These are phyloP conservation scores for Tremella mesenterica DNA, from an alignment of 768 basidiomycete species.

Conservation along the genomic window DNA sequence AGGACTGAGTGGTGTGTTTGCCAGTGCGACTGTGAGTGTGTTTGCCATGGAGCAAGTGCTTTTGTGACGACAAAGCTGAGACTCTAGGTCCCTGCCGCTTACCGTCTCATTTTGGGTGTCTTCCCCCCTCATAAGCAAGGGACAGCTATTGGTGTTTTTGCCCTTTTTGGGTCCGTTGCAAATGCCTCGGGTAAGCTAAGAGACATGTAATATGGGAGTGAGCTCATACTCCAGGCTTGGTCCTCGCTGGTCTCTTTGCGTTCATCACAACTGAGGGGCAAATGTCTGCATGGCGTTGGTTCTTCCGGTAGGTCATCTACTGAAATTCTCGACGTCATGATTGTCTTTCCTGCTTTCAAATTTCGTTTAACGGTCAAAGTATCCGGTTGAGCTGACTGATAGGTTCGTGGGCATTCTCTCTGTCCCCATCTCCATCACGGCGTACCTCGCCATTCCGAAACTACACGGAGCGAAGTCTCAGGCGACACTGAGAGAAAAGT, in stretches of 20 bases:
- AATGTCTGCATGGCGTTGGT: conserved; percentile 35
- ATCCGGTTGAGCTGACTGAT: neutral
- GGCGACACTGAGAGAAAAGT: conserved; percentile 2
- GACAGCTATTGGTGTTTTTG: conserved; percentile 17
- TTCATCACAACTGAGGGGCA: conserved; percentile 18
- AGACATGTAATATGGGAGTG: neutral
- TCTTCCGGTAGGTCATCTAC: conserved; percentile 19
- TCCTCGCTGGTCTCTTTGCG: conserved; percentile 22
- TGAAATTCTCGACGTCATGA: neutral
- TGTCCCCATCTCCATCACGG: conserved; percentile 10
- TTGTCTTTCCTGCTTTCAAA: neutral
- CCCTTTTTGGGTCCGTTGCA: conserved; percentile 17
- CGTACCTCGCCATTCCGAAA: neutral
- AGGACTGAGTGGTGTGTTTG: conserved; percentile 22
- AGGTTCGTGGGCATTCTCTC: conserved; percentile 10
- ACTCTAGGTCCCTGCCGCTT: conserved; percentile 16
- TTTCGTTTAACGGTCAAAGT: neutral
- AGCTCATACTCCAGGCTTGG: conserved; percentile 3
- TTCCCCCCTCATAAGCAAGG: conserved; percentile 20
- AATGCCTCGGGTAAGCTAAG: conserved; percentile 8
- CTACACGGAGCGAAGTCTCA: neutral
- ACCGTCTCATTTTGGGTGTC: conserved; percentile 20
- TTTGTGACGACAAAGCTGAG: too few species aligned
- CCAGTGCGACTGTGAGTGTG: conserved; percentile 13
- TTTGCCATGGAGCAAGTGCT: too few species aligned